These are phyloP conservation scores for Didymosphaeria variabile DNA, from an alignment of 2,329 filamentous ascomycete genomes.

Conservation along the genomic window DNA sequence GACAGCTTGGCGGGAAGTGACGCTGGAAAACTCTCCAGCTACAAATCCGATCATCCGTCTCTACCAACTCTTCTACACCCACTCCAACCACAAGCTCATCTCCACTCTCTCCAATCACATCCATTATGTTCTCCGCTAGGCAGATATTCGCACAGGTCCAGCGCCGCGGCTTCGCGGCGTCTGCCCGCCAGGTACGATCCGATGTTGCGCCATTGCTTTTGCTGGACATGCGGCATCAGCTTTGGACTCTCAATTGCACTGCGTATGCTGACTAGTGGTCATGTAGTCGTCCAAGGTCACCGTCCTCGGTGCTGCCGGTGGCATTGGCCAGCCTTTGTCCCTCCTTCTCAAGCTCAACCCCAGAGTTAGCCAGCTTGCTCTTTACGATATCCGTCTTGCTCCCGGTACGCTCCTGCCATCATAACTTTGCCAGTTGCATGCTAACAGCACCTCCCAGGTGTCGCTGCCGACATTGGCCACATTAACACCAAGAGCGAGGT, in stretches of 20 bases:
- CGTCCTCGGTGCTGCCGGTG: constrained; percentile 94
- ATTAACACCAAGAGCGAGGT: constrained; percentile 96
- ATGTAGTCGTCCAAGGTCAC: constrained; percentile 92
- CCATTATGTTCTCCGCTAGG: constrained; percentile 73
- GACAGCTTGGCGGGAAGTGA: constrained; percentile 32
- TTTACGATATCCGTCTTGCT: constrained; percentile 96
- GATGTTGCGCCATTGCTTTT: constrained; percentile 34
- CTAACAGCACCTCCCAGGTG: constrained; percentile 68
- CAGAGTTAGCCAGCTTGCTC: constrained; percentile 88
- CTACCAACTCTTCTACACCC: constrained; percentile 17
- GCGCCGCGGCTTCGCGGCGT: constrained; percentile 63
- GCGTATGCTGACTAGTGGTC: constrained; percentile 33
- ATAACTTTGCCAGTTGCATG: constrained; percentile 12
- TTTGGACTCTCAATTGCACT: constrained; percentile 23
- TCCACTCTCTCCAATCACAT: constrained; percentile 29
- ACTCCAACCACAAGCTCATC: constrained; percentile 39
- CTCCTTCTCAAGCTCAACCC: constrained; percentile 99
- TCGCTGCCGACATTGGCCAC: constrained; percentile 97
- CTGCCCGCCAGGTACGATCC: constrained; percentile 59
- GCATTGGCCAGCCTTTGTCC: constrained; percentile 97
- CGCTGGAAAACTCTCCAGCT: constrained; percentile 32
- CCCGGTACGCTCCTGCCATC: constrained; percentile 73
- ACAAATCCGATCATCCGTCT: constrained; percentile 36
- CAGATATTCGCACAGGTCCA: constrained; percentile 60
- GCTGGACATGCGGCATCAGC: constrained; percentile 21